Evolutionary conservation across 257 asterid species (phyloP), one percentile per base, ranked within the genome.

Genomic region (Petunia axillaris): DNA sequence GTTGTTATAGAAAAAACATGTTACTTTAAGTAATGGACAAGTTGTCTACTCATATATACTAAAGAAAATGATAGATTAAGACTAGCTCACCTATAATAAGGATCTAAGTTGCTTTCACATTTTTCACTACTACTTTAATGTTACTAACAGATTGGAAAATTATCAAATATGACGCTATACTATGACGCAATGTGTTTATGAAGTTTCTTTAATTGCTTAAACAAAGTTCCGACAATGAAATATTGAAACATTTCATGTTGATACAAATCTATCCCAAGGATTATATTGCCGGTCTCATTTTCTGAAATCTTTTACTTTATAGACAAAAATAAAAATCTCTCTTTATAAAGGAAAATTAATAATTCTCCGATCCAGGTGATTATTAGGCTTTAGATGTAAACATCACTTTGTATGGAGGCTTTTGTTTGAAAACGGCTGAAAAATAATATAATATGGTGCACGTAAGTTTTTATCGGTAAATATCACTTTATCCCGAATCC

Each of bases 51-150:
- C 25, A 71, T 25, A 25, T 48, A 8, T 40, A 62, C 52, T 1
- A 66, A 3, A 10, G n/a, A 35, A 62, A 46, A 59, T 16, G 60
- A 38, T 8, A 60, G 81, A 44, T 9, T 3, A 16, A 16, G 81
- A 75, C 81, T 63, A 54, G 66, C 8, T 16, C 65, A 52, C 76
- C 48, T 50, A 5, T 76, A 76, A 48, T 10, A 50, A 64, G n/a
- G 16, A 54, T 35, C 6, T 44, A 6, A 2, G 63, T 82, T 78
- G 85, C 82, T 71, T 60, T 71, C 85, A 59, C 40, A 14, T 1
- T 63, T 9, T 4, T 38, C 75, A 58, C 54, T 6, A 37, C 65
- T 41, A 38, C 59, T 4, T n/a, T 15, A 50, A 64, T 4, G 15
- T 79, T 55, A 53, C 62, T 16, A 11, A 44, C 9, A 9, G 48